Evolutionary conservation across 2,329 filamentous ascomycete species (phyloP), one percentile per base, ranked within the genome.

Genomic region (Fusarium brevicatenulatum): DNA sequence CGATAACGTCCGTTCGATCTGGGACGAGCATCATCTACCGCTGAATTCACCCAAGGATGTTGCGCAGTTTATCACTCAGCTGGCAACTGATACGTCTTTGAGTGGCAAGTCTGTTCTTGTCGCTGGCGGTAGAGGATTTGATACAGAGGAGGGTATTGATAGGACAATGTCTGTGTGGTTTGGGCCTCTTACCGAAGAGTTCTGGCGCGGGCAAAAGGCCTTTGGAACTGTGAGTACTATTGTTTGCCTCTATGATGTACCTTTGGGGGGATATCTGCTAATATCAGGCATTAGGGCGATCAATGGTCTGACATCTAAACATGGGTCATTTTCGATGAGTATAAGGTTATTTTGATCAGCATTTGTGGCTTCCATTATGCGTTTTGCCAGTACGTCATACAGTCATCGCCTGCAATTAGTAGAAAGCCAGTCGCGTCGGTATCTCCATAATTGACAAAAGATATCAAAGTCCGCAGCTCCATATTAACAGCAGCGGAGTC

Each of bases 181-280:
- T 34, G 60, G 60, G 0, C 40, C 40, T n/a, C 16, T 60, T 16
- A 47, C 54, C 1, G 54, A 47, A 11, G 60, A 63, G 2, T 63
- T 63, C 4, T 39, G 28, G n/a, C 54, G 60, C 0, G 42, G 60
- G 1, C 60, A 63, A 60, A 28, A 60, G 9, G 60, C 18, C 9
- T 43, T 63, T 23, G 42, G 60, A 5, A 47, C 40, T 9, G 60
- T 63, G 3, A 34, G 59, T 7, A 19, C 4, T 19, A 28, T 12
- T 1, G 2, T 15, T 15, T 6, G 1, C 2, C 1, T 19, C 0
- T n/a, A 1, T 7, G 1, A 13, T 7, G 2, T 25, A 7, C 1
- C 2, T 15, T 16, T 23, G 2, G 16, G 10, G 0, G 1, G 9
- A 10, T 0, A 6, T 21, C 9, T 18, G 16, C 58, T 62, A 25